These are phyloP conservation scores for Termitomyces sp. DNA, from an alignment of 768 basidiomycete genomes.

Conservation along the genomic window DNA sequence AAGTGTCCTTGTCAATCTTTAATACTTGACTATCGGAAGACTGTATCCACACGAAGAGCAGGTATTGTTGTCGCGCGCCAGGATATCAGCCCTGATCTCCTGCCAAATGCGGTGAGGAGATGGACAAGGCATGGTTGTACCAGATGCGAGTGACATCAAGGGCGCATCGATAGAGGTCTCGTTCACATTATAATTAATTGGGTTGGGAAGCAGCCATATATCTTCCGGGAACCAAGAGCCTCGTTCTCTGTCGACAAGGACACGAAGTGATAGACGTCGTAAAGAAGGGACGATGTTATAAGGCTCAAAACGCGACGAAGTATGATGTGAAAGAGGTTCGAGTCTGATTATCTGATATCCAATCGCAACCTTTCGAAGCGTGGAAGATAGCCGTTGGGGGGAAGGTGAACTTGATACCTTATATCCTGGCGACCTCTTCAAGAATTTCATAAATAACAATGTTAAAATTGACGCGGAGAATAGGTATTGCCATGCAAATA, in stretches of 20 bases:
- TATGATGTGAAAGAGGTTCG: background rate
- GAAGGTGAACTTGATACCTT: too few species aligned
- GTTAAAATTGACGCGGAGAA: too few species aligned
- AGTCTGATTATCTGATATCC: background rate
- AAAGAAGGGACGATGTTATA: background rate
- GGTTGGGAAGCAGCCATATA: background rate
- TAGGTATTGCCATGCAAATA: too few species aligned
- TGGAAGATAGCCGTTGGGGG: too few species aligned
- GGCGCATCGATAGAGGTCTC: background rate
- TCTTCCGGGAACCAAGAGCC: background rate
- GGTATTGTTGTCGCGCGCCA: constrained; percentile 7
- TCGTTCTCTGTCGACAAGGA: too few species aligned
- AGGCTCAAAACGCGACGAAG: background rate
- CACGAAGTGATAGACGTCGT: background rate
- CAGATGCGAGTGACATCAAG: constrained; percentile 7
- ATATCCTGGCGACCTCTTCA: too few species aligned
- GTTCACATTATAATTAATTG: too few species aligned
- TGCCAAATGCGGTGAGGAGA: constrained; percentile 2
- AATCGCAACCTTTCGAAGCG: too few species aligned
- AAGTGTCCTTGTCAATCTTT: constrained; percentile 9
- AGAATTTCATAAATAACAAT: background rate
- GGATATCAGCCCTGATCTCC: constrained; percentile 1
- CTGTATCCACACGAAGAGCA: constrained; percentile 11
- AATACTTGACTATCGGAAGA: constrained; percentile 3
- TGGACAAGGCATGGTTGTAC: background rate